Evolutionary conservation across 2,329 filamentous ascomycete genomes (phyloP), one percentile per base, ranked within the genome.

Genomic region (Monilinia polystroma): DNA sequence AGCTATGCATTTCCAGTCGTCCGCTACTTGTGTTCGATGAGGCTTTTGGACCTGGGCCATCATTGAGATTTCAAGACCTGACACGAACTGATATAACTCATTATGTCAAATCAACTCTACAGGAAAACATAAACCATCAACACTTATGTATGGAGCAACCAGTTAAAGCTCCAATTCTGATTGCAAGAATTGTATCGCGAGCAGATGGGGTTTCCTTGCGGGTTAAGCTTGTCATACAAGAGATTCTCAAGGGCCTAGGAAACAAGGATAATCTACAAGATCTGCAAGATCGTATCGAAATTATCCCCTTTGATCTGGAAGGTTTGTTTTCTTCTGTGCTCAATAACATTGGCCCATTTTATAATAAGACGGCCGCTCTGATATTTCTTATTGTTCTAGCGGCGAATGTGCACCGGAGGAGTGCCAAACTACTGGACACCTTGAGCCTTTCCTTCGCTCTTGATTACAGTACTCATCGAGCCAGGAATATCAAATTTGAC

Each of bases 241-340:
- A 58, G 2, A 49, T 71, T 1, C 4, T 68, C 8, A 53, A 49
- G 58, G 68, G 68, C 4, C 45, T 70, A 1, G 52, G 12, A 1
- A 66, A 70, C 55, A 56, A 53, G 1, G 74, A 75, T 53, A 41
- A 41, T 2, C 47, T 74, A 0, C 47, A 47, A 12, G 62, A 72
- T 53, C 66, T 76, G 4, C 62, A 68, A 29, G 32, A 55, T 32
- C 53, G 73, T 23, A 57, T 76, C 0, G 35, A 63, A 11, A 18
- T 38, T 4, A 16, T 73, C 2, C 75, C 75, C 1, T 11, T 49
- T 3, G 71, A 72, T 45, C 58, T 76, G 3, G 69, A 75, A 32
- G 43, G 54, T 20, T 49, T 72, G 4, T 74, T 73, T 58, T 43
- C 59, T 0, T 66, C 69, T 20, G 71, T 75, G 56, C 62, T 76